Percentiles rank a stretch among this genome's conserved stretches.
phyloP scores from a whole-genome alignment of 2,329 filamentous ascomycete genomes.

The Leptographium flavum region DNA sequence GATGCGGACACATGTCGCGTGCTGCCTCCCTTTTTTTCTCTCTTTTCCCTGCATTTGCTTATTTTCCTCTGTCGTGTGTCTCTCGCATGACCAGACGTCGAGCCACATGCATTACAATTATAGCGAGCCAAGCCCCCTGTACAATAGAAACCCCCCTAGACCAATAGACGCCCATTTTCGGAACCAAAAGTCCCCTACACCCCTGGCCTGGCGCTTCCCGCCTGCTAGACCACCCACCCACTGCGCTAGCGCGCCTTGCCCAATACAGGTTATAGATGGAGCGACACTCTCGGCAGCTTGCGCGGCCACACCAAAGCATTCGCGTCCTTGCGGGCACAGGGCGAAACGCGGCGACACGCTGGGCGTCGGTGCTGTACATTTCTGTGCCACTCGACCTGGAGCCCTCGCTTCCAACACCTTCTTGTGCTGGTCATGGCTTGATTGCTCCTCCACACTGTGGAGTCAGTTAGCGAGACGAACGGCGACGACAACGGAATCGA shows the following conservation, averaged over 20 bases:
- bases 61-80: too few species aligned
- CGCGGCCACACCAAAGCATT: not conserved
- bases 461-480: not conserved
- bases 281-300: not conserved
- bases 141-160: not conserved
- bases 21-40: not conserved
- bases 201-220: not conserved
- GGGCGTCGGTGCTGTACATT: too few species aligned
- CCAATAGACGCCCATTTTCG: too few species aligned
- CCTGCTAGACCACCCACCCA: not conserved
- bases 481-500: not conserved
- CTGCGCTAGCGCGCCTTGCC: not conserved
- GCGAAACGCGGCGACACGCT: not conserved
- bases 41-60: too few species aligned
- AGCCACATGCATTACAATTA: too few species aligned
- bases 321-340: not conserved
- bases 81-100: too few species aligned
- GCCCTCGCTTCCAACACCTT: too few species aligned
- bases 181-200: too few species aligned
- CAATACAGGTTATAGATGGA: not conserved
- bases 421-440: too few species aligned
- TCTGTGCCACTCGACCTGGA: too few species aligned
- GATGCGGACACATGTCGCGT: too few species aligned
- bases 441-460: not conserved
- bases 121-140: too few species aligned